phyloP scores from a whole-genome alignment of 805 yeast genomes.

The Lipomyces sp. region DNA sequence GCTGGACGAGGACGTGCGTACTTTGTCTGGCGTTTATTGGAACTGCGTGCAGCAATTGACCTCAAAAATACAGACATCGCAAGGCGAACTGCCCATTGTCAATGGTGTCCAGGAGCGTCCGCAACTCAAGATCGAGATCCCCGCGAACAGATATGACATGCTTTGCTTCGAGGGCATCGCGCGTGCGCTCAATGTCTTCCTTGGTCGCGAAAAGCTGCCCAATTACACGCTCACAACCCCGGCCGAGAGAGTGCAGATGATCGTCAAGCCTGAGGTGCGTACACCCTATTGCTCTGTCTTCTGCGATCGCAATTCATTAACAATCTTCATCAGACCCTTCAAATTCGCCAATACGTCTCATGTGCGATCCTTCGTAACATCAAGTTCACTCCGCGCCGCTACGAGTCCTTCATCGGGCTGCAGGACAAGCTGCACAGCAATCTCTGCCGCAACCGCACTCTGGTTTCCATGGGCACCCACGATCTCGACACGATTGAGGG shows the following conservation, averaged over 20 bases:
- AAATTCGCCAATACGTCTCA: conserved; percentile 88
- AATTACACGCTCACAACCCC: conserved; percentile 59
- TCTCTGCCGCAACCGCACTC: conserved; percentile 92
- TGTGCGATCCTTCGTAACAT: conserved; percentile 89
- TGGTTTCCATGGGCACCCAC: conserved; percentile 98
- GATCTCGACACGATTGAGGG: conserved; percentile 77
- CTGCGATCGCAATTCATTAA: neutral
- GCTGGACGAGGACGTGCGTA: conserved; percentile 76
- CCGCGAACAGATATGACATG: conserved; percentile 93
- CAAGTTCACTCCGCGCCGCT: conserved; percentile 74
- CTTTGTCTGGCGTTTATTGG: neutral
- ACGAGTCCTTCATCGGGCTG: conserved; percentile 90
- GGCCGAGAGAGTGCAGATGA: conserved; percentile 58
- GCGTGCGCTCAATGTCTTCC: conserved; percentile 85
- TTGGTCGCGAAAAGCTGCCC: conserved; percentile 67
- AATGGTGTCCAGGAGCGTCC: conserved; percentile 63
- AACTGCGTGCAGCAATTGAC: neutral
- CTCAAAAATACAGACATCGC: conserved; percentile 22
- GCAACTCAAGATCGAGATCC: conserved; percentile 93
- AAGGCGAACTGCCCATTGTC: conserved; percentile 41
- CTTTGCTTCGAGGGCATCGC: conserved; percentile 98
- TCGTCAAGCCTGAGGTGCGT: conserved; percentile 63
- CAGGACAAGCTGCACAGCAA: conserved; percentile 96
- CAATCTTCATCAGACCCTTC: conserved; percentile 44
- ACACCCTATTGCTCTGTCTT: neutral